Conservation (phyloP, 73 alveolate genomes). For the Stentor roeselii region DNA sequence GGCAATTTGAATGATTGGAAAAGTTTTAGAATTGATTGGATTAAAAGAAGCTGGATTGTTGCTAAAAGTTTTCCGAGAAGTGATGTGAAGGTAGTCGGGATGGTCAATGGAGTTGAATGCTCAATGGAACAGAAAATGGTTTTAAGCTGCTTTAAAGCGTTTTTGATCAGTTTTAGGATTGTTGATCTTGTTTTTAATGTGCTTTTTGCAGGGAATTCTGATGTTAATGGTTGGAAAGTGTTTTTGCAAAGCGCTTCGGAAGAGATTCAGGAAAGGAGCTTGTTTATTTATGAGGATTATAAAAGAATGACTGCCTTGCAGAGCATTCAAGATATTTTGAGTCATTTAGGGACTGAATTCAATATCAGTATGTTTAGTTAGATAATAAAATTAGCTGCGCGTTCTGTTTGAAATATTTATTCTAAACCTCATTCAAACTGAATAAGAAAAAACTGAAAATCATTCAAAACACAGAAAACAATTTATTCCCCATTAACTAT, state of each 20-base stretch:
- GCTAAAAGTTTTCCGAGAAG: conserved; percentile 4
- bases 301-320: neutral
- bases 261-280: neutral
- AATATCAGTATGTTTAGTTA: neutral
- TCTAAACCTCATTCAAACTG: too few species aligned
- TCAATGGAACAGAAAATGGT: neutral
- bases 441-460: too few species aligned
- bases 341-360: neutral
- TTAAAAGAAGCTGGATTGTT: neutral
- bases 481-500: too few species aligned
- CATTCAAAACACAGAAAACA: too few species aligned
- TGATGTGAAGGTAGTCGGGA: neutral
- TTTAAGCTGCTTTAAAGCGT: neutral
- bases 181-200: neutral
- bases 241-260: neutral
- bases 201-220: neutral
- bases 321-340: neutral
- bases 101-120: neutral
- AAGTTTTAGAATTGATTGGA: neutral
- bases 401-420: too few species aligned
- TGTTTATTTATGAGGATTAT: conserved; percentile 1
- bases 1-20: conserved; percentile 36
- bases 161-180: neutral
- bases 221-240: neutral
- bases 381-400: too few species aligned